These are phyloP conservation scores for Paramecium octaurelia DNA, from an alignment of 73 alveolate genomes.

Conservation along the genomic window DNA sequence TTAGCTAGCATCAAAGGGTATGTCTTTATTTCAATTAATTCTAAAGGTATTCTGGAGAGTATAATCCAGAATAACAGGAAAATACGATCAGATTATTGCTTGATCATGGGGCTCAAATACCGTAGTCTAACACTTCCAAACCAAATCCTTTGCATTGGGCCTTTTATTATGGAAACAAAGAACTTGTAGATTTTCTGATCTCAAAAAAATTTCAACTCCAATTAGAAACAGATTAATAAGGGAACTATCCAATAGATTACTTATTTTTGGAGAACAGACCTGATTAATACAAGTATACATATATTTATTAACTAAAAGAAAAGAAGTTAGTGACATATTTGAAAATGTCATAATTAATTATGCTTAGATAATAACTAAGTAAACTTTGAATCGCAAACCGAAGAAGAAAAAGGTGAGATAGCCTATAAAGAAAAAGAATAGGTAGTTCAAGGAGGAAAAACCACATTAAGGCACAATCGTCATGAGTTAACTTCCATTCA, in stretches of 20 bases:
- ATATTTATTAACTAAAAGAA: background rate
- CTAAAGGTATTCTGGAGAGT: conserved; percentile 20
- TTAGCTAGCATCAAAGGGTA: conserved; percentile 30
- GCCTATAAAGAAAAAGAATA: background rate
- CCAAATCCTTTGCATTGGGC: conserved; percentile 53
- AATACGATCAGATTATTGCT: background rate
- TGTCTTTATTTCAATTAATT: background rate
- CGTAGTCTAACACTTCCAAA: background rate
- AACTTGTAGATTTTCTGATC: background rate
- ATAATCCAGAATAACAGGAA: background rate
- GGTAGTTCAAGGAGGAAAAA: background rate
- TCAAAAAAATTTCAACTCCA: background rate
- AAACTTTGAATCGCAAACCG: background rate
- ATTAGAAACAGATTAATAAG: background rate
- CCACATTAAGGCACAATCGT: background rate
- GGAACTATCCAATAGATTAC: conserved; percentile 21
- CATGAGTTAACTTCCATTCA: background rate
- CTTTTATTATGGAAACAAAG: conserved; percentile 19
- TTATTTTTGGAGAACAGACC: background rate
- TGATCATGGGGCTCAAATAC: background rate
- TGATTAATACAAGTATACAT: background rate
- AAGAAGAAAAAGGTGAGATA: background rate
- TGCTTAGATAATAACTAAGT: background rate
- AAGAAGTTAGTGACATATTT: background rate
- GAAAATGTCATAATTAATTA: background rate